Conservation (phyloP, 805 yeast genomes). For the Hanseniaspora meyeri region DNA sequence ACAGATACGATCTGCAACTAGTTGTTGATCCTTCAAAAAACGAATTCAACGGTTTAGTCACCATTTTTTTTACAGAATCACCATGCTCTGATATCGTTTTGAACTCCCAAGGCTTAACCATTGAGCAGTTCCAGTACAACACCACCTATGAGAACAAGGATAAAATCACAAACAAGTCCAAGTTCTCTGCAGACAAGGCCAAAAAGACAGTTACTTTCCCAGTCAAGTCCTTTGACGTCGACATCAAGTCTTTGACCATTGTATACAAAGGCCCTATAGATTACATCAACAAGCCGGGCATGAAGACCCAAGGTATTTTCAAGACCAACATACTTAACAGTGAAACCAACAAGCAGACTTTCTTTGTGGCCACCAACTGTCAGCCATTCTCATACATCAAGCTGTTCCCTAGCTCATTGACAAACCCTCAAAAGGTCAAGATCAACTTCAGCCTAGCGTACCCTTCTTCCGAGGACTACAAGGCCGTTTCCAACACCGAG, state of each 20-base stretch:
- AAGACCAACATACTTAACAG: slow-evolving; percentile 51
- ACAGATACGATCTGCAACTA: slow-evolving; percentile 30
- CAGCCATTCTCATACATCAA: slow-evolving; percentile 55
- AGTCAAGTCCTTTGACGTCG: slow-evolving; percentile 14
- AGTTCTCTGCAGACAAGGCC: slow-evolving; percentile 20
- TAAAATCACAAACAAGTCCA: slow-evolving; percentile 16
- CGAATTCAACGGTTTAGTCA: slow-evolving; percentile 34
- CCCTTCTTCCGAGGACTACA: slow-evolving; percentile 33
- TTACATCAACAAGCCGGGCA: slow-evolving; percentile 40
- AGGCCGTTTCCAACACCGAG: slow-evolving; percentile 41
- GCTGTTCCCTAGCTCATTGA: slow-evolving; percentile 52
- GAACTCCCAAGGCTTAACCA: slow-evolving; percentile 25
- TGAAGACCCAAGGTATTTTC: slow-evolving; percentile 52
- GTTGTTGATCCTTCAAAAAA: slow-evolving; percentile 34
- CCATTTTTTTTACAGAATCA: slow-evolving; percentile 28
- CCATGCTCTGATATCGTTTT: slow-evolving; percentile 26
- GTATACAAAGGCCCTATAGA: slow-evolving; percentile 41
- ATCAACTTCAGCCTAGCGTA: slow-evolving; percentile 21
- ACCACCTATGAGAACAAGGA: slow-evolving; percentile 23
- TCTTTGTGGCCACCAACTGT: slow-evolving; percentile 54
- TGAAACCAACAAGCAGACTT: slow-evolving; percentile 39
- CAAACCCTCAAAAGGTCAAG: slow-evolving; percentile 40
- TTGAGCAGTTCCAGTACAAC: slow-evolving; percentile 33
- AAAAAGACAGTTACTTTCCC: slow-evolving; percentile 15
- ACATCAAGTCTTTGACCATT: slow-evolving; percentile 11